Base-by-base conservation (phyloP, 1,284 basidiomycete genomes). In the Pterulicium gracile region DNA sequence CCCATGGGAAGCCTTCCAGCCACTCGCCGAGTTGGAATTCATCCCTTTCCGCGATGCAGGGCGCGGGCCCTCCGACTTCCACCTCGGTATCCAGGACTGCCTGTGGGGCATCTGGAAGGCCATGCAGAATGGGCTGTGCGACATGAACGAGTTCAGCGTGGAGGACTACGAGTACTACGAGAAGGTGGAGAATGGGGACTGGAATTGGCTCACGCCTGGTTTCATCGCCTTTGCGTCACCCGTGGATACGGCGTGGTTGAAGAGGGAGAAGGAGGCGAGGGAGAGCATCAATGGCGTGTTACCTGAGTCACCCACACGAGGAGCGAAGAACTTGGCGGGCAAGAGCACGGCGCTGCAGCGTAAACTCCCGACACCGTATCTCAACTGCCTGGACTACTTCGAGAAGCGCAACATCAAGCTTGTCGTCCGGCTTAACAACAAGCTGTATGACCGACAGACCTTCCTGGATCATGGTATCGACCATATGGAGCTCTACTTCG, bases 171-270 rank as follows among this genome's bases (percentile, higher is more conserved):
- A 95, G 61, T 84, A 76, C 61, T 97, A 93, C 59, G 95, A 96
- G 63, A 92, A 90, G 60, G 90, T 94, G 24, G 85, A 91, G 67
- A 93, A 96, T 58, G 96, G 96, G 3, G 96, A 99, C 62, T 94
- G 95, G 83, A 99, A 99, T 60, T 91, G 89, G 88, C 75, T 97
- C 62, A 88, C 87, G 1, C 88, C 91, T 36, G 77, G 82, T 51
- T 95, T 94, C 61, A 88, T 98, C 54, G 94, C 96, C 5, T 98
- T 99, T 57, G 96, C 96, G 1, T 94, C 89, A 0, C 96, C 95
- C 0, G 78, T 90, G 50, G 93, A 92, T 60, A 71, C 78, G 0
- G 67, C 68, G 46, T 89, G 82, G 81, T 68, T 85, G 55, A 86
- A 85, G 63, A 70, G 66, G 49, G 77, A 81, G 63, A 81, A 76